Evolutionary conservation across 257 asterid genomes (phyloP).

Genomic region (Lithospermum erythrorhizon): DNA sequence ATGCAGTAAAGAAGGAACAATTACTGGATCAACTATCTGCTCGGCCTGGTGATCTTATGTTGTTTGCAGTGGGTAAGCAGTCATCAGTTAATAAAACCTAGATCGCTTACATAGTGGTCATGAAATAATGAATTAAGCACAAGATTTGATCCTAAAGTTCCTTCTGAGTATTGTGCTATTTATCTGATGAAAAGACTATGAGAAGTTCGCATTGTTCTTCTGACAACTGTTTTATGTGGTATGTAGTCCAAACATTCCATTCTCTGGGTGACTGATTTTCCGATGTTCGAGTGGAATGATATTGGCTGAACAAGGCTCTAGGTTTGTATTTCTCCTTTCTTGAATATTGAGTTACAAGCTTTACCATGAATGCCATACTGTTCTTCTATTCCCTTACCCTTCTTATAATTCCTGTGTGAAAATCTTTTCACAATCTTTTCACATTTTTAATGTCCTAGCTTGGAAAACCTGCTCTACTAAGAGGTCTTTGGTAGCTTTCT

Average conservation of each 20-base stretch:
- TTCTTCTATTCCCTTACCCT: too few species aligned
- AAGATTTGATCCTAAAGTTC: conserved; percentile 72
- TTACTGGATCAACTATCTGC: conserved; percentile 52
- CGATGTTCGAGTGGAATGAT: conserved; percentile 98
- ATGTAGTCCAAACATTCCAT: conserved; percentile 71
- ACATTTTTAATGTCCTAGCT: too few species aligned
- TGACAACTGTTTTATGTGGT: conserved; percentile 13
- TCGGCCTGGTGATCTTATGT: conserved; percentile 67
- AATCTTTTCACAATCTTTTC: too few species aligned
- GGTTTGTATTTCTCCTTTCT: conserved; percentile 34
- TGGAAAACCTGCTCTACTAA: too few species aligned
- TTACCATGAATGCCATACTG: too few species aligned
- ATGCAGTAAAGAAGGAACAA: conserved; percentile 29
- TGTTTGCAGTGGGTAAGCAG: conserved; percentile 84
- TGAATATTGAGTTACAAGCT: too few species aligned
- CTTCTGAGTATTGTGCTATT: not conserved
- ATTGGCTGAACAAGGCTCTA: conserved; percentile 84
- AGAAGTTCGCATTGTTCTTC: conserved; percentile 8
- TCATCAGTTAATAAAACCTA: conserved; percentile 62
- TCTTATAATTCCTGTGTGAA: too few species aligned
- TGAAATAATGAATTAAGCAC: too few species aligned
- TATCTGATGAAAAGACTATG: conserved; percentile 7
- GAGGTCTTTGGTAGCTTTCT: too few species aligned
- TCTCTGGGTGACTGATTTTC: conserved; percentile 98
- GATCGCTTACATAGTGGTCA: conserved; percentile 71